phyloP scores from a whole-genome alignment of 164 flowering plant genomes.

The Chimonanthus praecox region DNA sequence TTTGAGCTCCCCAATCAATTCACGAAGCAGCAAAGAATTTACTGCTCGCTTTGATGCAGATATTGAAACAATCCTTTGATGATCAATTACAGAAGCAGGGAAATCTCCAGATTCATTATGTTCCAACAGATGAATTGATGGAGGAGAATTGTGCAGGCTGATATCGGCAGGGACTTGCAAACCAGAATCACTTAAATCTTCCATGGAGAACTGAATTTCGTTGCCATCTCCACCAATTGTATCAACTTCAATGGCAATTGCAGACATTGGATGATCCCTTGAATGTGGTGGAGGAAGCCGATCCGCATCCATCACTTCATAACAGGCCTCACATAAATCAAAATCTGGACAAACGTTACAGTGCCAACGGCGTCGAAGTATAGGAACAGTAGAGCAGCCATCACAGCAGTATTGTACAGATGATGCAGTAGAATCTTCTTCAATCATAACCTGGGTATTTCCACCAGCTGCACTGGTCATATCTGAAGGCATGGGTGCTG shows the following conservation, averaged over 20 bases:
- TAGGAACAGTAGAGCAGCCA: constrained; percentile 99
- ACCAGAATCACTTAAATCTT: constrained; percentile 58
- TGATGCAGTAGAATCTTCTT: constrained; percentile 87
- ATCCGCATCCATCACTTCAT: constrained; percentile 87
- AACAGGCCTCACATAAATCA: constrained; percentile 97
- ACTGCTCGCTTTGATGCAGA: constrained; percentile 92
- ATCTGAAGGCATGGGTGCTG: constrained; percentile 44
- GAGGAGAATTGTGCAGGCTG: constrained; percentile 48
- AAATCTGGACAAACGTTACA: constrained; percentile 97
- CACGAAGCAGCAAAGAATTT: constrained; percentile 81
- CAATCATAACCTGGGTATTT: constrained; percentile 74
- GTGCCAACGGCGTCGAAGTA: constrained; percentile 93
- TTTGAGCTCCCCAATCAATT: constrained; percentile 73
- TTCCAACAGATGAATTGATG: constrained; percentile 79
- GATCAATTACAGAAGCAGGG: constrained; percentile 49
- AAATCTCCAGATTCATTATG: constrained; percentile 71
- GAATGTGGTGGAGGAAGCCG: constrained; percentile 93
- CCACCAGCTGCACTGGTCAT: constrained; percentile 40
- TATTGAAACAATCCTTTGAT: constrained; percentile 60
- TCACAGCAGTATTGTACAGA: constrained; percentile 99
- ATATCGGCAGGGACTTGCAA: constrained; percentile 39
- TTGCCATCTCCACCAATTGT: constrained; percentile 71
- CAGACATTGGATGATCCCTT: constrained; percentile 98
- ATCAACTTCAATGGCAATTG: constrained; percentile 92
- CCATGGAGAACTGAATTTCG: constrained; percentile 73